phyloP scores from a whole-genome alignment of 208 protist species.

The Trypanosoma conorhini region DNA sequence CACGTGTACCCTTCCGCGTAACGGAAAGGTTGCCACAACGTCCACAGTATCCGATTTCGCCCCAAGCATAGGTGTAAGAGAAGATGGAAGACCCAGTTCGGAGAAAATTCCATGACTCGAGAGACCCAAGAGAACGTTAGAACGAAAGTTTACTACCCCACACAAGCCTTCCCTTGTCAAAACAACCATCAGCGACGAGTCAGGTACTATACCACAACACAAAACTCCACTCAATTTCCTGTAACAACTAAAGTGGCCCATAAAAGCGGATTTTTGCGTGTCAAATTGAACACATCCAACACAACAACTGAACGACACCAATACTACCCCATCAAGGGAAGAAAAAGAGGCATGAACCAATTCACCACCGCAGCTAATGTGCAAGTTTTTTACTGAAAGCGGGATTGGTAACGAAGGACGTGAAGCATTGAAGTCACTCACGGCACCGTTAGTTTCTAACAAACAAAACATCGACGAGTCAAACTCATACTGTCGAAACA shows the following conservation, averaged over 20 bases:
- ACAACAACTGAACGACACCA: slow-evolving; percentile 24
- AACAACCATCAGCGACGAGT: slow-evolving; percentile 22
- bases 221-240: slow-evolving; percentile 14
- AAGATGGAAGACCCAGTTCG: slow-evolving; percentile 14
- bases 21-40: slow-evolving; percentile 21
- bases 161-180: slow-evolving; percentile 18
- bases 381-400: slow-evolving; percentile 21
- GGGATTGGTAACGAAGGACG: neutral
- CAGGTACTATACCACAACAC: slow-evolving; percentile 14
- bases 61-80: neutral
- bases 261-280: slow-evolving; percentile 1
- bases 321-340: slow-evolving; percentile 13
- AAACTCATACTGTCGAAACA: slow-evolving; percentile 23
- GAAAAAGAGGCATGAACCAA: slow-evolving; percentile 26
- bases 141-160: slow-evolving; percentile 25
- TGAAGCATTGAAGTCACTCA: slow-evolving; percentile 20
- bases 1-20: neutral
- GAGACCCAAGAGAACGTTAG: slow-evolving; percentile 11
- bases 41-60: slow-evolving; percentile 9
- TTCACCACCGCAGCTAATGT: slow-evolving; percentile 14
- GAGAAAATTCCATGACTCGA: neutral
- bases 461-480: slow-evolving; percentile 14
- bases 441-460: slow-evolving; percentile 10
- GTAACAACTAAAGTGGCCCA: slow-evolving; percentile 9
- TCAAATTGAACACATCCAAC: slow-evolving; percentile 19